A percentile compares a stretch with the other conserved stretches of the same genome.
These are phyloP conservation scores for Mycena belliarum DNA, from an alignment of 768 basidiomycete genomes.

Conservation along the genomic window DNA sequence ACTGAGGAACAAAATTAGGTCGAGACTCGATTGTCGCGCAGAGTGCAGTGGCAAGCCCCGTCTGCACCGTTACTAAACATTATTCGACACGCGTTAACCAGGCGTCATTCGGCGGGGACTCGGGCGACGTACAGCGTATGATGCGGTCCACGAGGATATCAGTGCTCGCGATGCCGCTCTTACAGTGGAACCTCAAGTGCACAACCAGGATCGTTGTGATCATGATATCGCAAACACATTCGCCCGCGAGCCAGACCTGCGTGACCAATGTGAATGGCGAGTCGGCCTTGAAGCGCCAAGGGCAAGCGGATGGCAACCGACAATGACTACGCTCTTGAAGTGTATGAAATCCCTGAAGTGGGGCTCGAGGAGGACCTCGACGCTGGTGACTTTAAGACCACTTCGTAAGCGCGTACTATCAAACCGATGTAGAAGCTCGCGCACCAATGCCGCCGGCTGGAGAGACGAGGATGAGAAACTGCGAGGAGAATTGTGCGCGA, in stretches of 20 bases:
- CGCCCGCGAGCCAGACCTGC: not conserved
- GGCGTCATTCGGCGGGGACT: too few species aligned
- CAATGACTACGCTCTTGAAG: too few species aligned
- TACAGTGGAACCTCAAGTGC: not conserved
- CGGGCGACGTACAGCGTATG: too few species aligned
- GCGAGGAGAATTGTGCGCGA: not conserved
- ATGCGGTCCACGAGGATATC: not conserved
- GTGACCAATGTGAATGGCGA: too few species aligned
- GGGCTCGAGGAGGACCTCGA: too few species aligned
- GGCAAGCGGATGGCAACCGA: too few species aligned
- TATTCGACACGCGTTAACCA: too few species aligned
- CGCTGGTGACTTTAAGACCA: too few species aligned
- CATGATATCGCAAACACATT: not conserved
- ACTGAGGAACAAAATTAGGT: slow-evolving; percentile 34
- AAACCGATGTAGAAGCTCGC: too few species aligned
- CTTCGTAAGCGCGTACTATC: too few species aligned
- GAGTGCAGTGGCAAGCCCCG: slow-evolving; percentile 36
- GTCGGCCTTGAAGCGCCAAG: too few species aligned
- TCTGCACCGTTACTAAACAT: slow-evolving; percentile 42
- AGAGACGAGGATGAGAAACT: not conserved
- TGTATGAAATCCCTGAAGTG: too few species aligned
- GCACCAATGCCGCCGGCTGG: not conserved
- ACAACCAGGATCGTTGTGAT: not conserved
- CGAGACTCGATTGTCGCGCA: slow-evolving; percentile 32
- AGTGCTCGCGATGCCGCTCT: not conserved